Conservation (phyloP, 768 basidiomycete genomes). For the Daedalea quercina region DNA sequence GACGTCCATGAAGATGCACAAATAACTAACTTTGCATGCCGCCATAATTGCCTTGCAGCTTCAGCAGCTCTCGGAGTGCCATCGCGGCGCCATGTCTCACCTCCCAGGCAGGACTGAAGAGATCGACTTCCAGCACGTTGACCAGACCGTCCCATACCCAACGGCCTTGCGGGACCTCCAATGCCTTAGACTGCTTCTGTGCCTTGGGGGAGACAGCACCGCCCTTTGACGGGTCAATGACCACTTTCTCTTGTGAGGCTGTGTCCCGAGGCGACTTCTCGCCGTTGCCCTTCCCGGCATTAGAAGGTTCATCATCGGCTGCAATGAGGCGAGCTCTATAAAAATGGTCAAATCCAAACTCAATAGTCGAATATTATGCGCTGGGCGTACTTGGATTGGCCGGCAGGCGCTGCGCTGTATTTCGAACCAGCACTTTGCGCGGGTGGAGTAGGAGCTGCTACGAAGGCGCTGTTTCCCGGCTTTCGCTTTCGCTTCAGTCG, state of each 20-base stretch:
- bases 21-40: conserved; percentile 64
- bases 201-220: conserved; percentile 78
- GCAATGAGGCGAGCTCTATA: conserved; percentile 69
- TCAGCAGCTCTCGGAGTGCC: conserved; percentile 83
- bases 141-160: conserved; percentile 89
- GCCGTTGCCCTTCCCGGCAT: conserved; percentile 49
- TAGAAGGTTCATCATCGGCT: conserved; percentile 44
- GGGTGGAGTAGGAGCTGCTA: conserved; percentile 59
- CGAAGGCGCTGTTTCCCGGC: conserved; percentile 76
- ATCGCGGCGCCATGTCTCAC: conserved; percentile 90
- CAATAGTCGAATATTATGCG: too few relatives aligned
- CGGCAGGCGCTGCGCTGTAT: conserved; percentile 51
- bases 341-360: neutral
- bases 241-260: conserved; percentile 50
- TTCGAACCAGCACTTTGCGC: conserved; percentile 53
- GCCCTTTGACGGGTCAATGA: conserved; percentile 77
- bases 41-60: conserved; percentile 72
- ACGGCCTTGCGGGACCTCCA: conserved; percentile 64
- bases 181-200: conserved; percentile 68
- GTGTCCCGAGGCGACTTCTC: conserved; percentile 38
- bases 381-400: conserved; percentile 47
- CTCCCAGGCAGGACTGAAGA: conserved; percentile 89
- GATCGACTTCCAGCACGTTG: conserved; percentile 71
- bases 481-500: conserved; percentile 94
- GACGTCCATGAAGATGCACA: neutral